phyloP scores from a whole-genome alignment of 768 basidiomycete genomes.

The Pulveroboletus frians region DNA sequence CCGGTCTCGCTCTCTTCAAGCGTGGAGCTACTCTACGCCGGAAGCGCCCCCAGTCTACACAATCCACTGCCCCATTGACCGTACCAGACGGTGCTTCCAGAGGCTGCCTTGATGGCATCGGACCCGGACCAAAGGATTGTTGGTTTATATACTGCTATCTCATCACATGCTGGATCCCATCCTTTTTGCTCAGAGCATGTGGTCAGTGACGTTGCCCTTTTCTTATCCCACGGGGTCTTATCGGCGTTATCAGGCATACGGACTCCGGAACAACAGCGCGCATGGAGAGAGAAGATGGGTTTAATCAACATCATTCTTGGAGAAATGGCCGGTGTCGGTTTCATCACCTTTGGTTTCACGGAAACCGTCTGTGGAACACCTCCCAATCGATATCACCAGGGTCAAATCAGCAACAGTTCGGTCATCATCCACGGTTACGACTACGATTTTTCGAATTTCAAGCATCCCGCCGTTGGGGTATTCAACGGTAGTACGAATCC shows the following conservation, averaged over 20 bases:
- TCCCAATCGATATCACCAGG: slow-evolving; percentile 76
- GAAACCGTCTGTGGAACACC: slow-evolving; percentile 88
- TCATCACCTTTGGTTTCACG: slow-evolving; percentile 98
- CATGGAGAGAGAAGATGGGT: slow-evolving; percentile 99
- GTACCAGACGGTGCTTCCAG: slow-evolving; percentile 34
- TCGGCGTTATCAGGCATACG: slow-evolving; percentile 56
- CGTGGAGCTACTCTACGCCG: slow-evolving; percentile 76
- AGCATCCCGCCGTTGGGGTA: slow-evolving; percentile 63
- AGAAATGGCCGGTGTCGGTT: slow-evolving; percentile 94
- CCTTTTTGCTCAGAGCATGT: slow-evolving; percentile 67
- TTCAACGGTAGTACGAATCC: slow-evolving; percentile 87
- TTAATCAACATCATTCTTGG: slow-evolving; percentile 70
- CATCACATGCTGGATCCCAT: slow-evolving; percentile 79
- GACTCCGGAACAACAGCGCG: slow-evolving; percentile 89
- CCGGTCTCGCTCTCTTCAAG: slow-evolving; percentile 89
- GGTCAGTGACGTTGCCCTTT: slow-evolving; percentile 46
- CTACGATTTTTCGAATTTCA: slow-evolving; percentile 86
- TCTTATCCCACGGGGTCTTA: slow-evolving; percentile 5
- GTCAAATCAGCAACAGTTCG: slow-evolving; percentile 67
- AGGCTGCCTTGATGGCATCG: slow-evolving; percentile 65
- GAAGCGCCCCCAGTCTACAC: slow-evolving; percentile 47
- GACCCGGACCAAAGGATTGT: slow-evolving; percentile 83
- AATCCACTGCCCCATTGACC: slow-evolving; percentile 36
- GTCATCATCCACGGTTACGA: slow-evolving; percentile 93
- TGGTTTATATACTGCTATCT: slow-evolving; percentile 96